Evolutionary conservation across 805 yeast species (phyloP).

Genomic region (Nakazawaea ishiwadae): DNA sequence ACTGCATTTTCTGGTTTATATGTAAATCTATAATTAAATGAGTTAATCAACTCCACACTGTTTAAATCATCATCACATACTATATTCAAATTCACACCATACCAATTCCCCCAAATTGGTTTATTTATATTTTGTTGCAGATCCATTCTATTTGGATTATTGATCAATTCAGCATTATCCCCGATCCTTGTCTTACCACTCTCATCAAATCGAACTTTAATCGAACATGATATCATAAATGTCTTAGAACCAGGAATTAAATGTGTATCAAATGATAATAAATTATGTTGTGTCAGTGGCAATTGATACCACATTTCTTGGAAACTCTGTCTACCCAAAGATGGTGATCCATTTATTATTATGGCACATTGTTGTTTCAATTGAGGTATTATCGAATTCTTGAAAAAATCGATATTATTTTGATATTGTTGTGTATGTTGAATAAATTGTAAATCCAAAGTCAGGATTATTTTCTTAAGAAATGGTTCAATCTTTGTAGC

Average conservation of each 20-base stretch:
- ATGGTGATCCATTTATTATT: slow-evolving; percentile 55
- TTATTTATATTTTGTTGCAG: slow-evolving; percentile 26
- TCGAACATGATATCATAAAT: slow-evolving; percentile 40
- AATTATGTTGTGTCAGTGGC: slow-evolving; percentile 56
- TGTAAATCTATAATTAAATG: slow-evolving; percentile 63
- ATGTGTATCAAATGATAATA: slow-evolving; percentile 65
- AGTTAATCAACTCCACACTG: slow-evolving; percentile 47
- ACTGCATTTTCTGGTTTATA: slow-evolving; percentile 54
- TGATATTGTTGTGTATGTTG: slow-evolving; percentile 11
- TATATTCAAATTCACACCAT: slow-evolving; percentile 58
- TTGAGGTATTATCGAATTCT: slow-evolving; percentile 34
- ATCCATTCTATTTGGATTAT: slow-evolving; percentile 14
- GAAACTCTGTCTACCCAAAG: slow-evolving; percentile 45
- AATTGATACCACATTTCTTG: slow-evolving; percentile 54
- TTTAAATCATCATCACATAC: slow-evolving; percentile 51
- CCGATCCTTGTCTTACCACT: slow-evolving; percentile 65
- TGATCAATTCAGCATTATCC: slow-evolving; percentile 51
- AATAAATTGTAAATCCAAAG: slow-evolving; percentile 20
- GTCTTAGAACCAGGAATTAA: slow-evolving; percentile 61
- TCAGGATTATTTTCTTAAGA: slow-evolving; percentile 20
- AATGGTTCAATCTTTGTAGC: slow-evolving; percentile 19
- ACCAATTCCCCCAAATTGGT: slow-evolving; percentile 65
- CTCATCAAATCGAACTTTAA: slow-evolving; percentile 73
- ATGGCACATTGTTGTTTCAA: slow-evolving; percentile 48
- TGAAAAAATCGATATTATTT: slow-evolving; percentile 17